Percentiles rank a stretch among this genome's conserved stretches.
These are phyloP conservation scores for Capsicum pubescens DNA, from an alignment of 257 asterid species.

Conservation along the genomic window DNA sequence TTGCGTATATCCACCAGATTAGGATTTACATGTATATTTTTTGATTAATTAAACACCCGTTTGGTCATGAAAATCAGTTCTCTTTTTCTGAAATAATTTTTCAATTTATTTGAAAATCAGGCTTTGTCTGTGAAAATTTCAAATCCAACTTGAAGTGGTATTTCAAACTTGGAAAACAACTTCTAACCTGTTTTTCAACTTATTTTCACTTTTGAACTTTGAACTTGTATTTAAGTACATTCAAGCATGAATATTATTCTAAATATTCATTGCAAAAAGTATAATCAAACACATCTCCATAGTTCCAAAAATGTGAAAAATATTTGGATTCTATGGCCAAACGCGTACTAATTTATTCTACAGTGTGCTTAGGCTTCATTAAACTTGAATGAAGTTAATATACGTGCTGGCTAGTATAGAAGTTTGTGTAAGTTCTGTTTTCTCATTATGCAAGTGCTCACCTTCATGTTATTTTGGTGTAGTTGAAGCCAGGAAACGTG, in stretches of 20 bases:
- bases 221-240: background rate
- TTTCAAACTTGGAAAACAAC: background rate
- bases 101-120: background rate
- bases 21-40: background rate
- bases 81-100: background rate
- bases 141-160: background rate
- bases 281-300: background rate
- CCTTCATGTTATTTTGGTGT: conserved; percentile 39
- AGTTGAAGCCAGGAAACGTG: conserved; percentile 90
- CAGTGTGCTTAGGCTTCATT: background rate
- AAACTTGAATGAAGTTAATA: conserved; percentile 8
- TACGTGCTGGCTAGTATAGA: conserved; percentile 17
- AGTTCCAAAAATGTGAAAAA: background rate
- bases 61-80: background rate
- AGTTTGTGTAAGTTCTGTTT: conserved; percentile 23
- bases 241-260: background rate
- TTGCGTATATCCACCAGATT: background rate
- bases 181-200: background rate
- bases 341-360: conserved; percentile 1
- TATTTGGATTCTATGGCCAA: conserved; percentile 4
- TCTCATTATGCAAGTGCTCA: conserved; percentile 31
- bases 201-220: background rate
- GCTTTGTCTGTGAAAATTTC: background rate
- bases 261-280: background rate
- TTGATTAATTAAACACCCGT: background rate